Evolutionary conservation across 768 basidiomycete species (phyloP), one percentile per base, ranked within the genome.

Genomic region (Tricholoma flavovirens): DNA sequence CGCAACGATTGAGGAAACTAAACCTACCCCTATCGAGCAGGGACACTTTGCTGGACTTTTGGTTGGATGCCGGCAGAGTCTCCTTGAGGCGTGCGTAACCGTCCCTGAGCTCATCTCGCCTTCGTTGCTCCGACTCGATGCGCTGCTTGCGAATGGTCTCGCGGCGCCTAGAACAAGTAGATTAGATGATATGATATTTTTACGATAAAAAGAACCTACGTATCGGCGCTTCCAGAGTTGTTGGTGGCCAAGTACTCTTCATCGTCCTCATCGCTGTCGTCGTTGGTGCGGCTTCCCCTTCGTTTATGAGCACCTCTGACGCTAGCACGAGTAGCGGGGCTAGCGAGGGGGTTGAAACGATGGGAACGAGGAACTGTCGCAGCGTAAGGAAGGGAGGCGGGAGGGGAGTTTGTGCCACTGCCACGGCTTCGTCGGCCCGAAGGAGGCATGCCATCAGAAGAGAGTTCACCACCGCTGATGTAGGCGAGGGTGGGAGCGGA

Each of bases 31-130:
- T 84, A 66, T 95, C 93, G 63, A 96, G 81, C 55, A 95, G 77
- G 59, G 86, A 90, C 53, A 93, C 89, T 75, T 96, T 96, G 81
- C 88, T 91, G 9, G 90, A 86, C 79, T 93, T 91, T 80, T 94
- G 91, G 77, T 92, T 93, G 48, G 87, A 89, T 57, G 86, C 79
- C 26, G 93, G 93, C 63, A 96, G 85, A 55, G 86, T 87, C 65
- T 92, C 88, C 82, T 92, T 93, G 75, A 96, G 85, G 56, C 88
- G 83, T 64, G 86, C 83, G 73, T 95, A 96, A 58, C 91, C 93
- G 56, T 96, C 93, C 55, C 93, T 80, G 68, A 96, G 88, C 73
- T 96, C 93, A 65, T 95, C 92, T 36, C 93, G 84, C 62, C 93
- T 82, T 62, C 92, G 79, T 78, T 95, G 90, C 77, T 93, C 91